Percentiles rank a stretch among this genome's conserved stretches.
These are phyloP conservation scores for Herpetomonas samuelpessoai DNA, from an alignment of 208 protist genomes.

Conservation along the genomic window DNA sequence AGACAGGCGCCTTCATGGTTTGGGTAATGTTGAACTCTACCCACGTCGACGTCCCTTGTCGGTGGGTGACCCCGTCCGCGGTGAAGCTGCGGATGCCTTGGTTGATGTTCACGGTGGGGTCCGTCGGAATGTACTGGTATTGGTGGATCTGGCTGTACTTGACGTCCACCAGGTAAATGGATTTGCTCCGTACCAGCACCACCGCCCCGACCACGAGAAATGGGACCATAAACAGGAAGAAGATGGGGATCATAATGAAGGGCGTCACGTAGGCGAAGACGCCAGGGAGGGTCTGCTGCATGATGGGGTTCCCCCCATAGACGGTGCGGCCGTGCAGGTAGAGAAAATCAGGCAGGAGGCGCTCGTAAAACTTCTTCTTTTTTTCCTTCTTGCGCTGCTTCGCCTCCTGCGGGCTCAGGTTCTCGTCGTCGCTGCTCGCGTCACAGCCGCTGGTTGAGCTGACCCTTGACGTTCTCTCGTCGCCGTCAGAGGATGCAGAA, in stretches of 20 bases:
- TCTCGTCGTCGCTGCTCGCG: too few relatives aligned
- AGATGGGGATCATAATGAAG: constrained; percentile 45
- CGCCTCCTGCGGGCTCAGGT: background rate
- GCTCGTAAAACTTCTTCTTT: background rate
- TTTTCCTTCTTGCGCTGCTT: background rate
- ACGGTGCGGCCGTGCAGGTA: constrained; percentile 58
- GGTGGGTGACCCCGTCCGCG: constrained; percentile 38
- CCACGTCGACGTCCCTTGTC: constrained; percentile 72
- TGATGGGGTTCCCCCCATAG: constrained; percentile 70
- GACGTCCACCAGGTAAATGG: constrained; percentile 27
- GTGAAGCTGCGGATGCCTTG: constrained; percentile 55
- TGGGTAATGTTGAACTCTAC: constrained; percentile 45
- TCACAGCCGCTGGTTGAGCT: too few relatives aligned
- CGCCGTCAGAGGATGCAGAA: too few relatives aligned
- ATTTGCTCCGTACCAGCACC: constrained; percentile 32
- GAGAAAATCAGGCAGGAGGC: constrained; percentile 25
- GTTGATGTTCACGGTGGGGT: constrained; percentile 67
- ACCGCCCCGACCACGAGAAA: constrained; percentile 45
- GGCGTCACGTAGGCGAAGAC: constrained; percentile 55
- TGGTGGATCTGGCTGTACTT: constrained; percentile 65
- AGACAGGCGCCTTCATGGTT: constrained; percentile 90
- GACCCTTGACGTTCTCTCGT: too few relatives aligned
- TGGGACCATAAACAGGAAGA: constrained; percentile 46
- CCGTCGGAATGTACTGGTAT: constrained; percentile 75
- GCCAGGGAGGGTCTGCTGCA: constrained; percentile 75